Conservation (phyloP, 192 early-diverging fungal genomes). For the Tieghemiomyces parasiticus region DNA sequence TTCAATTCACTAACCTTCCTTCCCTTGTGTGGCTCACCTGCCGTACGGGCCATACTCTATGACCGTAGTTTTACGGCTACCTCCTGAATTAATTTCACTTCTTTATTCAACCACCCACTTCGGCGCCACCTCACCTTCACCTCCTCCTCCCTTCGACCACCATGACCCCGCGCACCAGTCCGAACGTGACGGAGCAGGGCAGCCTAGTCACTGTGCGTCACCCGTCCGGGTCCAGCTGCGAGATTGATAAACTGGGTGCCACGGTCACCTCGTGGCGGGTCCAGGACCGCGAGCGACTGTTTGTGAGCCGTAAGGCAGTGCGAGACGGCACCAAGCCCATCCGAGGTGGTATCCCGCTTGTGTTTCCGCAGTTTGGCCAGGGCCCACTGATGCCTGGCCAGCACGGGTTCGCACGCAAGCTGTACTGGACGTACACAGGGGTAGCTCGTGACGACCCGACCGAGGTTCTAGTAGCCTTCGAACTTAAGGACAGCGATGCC, state of each 20-base stretch:
- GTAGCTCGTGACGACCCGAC: conserved; percentile 21
- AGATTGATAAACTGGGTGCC: conserved; percentile 48
- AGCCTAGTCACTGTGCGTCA: no score
- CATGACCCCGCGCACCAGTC: no score
- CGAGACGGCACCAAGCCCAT: conserved; percentile 86
- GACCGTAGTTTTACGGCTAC: no score
- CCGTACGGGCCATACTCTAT: no score
- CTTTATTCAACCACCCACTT: no score
- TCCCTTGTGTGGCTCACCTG: no score
- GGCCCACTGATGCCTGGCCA: conserved; percentile 26
- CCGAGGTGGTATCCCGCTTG: conserved; percentile 58
- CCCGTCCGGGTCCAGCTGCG: conserved; percentile 15
- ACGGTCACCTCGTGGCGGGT: conserved; percentile 86
- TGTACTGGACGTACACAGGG: conserved; percentile 19
- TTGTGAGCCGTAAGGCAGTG: conserved; percentile 65
- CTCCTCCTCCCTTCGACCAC: no score
- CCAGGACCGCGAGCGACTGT: conserved; percentile 61
- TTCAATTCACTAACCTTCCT: no score
- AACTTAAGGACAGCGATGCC: conserved; percentile 20
- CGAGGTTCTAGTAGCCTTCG: conserved; percentile 19
- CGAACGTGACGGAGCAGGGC: no score
- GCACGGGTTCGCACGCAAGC: conserved; percentile 36
- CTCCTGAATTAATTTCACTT: no score
- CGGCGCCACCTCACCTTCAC: no score
- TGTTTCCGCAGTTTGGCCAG: conserved; percentile 37